Conservation (phyloP, 2,329 filamentous ascomycete species). For the Chaetomiaceae sp. region DNA sequence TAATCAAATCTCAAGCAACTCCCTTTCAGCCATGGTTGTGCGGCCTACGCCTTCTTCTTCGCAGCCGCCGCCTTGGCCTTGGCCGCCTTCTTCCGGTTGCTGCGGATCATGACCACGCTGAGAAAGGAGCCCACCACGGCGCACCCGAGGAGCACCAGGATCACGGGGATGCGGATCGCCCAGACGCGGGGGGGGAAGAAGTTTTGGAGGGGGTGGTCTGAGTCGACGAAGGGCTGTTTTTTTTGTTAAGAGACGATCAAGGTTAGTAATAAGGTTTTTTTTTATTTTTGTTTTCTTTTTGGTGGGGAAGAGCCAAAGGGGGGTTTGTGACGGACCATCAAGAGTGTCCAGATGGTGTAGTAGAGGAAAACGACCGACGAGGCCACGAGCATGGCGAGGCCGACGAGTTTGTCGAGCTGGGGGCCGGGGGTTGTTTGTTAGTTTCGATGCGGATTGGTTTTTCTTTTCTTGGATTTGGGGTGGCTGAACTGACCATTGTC, state of each 20-base stretch:
- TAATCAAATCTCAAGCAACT: background rate
- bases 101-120: slow-evolving; percentile 96
- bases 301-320: slow-evolving; percentile 10
- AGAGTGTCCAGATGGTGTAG: slow-evolving; percentile 95
- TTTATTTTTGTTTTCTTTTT: no score
- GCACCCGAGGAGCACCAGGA: slow-evolving; percentile 84
- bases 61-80: slow-evolving; percentile 76
- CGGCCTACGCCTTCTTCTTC: slow-evolving; percentile 73
- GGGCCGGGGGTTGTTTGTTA: slow-evolving; percentile 3
- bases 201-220: slow-evolving; percentile 86
- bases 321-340: slow-evolving; percentile 78
- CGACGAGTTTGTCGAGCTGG: slow-evolving; percentile 83
- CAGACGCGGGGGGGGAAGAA: slow-evolving; percentile 96
- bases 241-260: background rate
- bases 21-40: no score
- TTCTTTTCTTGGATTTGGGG: background rate
- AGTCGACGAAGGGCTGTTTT: slow-evolving; percentile 88
- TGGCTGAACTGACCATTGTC: slow-evolving; percentile 17
- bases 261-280: slow-evolving; percentile 1
- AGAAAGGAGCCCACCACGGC: slow-evolving; percentile 96
- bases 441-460: background rate
- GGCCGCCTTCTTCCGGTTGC: slow-evolving; percentile 94
- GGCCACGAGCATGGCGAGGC: slow-evolving; percentile 64
- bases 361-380: slow-evolving; percentile 66
- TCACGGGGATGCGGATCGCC: slow-evolving; percentile 97